Conservation (phyloP, 352 stramenopile genomes). For the Phytophthora chlamydospora region DNA sequence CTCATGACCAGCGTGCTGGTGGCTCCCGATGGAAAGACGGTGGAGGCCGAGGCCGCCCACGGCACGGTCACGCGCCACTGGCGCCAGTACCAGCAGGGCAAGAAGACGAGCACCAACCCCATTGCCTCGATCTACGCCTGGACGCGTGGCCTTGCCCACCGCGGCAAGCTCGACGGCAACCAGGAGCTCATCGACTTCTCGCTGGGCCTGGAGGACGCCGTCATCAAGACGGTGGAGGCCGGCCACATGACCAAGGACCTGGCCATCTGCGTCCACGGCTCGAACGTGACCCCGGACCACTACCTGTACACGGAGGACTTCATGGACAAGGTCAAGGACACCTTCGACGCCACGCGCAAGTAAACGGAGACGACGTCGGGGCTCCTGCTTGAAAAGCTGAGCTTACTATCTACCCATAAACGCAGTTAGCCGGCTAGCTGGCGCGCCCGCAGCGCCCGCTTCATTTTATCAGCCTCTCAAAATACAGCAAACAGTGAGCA, state of each 20-base stretch:
- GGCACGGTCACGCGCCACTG: constrained; percentile 86
- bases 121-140: constrained; percentile 86
- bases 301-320: constrained; percentile 77
- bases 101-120: constrained; percentile 81
- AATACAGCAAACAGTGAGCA: constrained; percentile 29
- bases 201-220: constrained; percentile 60
- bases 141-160: constrained; percentile 75
- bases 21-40: constrained; percentile 77
- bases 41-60: constrained; percentile 85
- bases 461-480: constrained; percentile 36
- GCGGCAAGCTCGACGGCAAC: constrained; percentile 81
- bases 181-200: constrained; percentile 68
- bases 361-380: constrained; percentile 25
- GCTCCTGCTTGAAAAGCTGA: constrained; percentile 29
- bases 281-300: constrained; percentile 54
- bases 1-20: constrained; percentile 83
- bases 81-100: constrained; percentile 83
- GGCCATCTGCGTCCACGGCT: constrained; percentile 77
- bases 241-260: constrained; percentile 89
- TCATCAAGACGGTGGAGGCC: constrained; percentile 79
- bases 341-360: constrained; percentile 60
- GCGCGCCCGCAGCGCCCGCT: constrained; percentile 10
- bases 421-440: constrained; percentile 29
- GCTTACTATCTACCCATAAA: constrained; percentile 35
- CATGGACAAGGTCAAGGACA: constrained; percentile 89